Base-by-base conservation (phyloP, 345 rosid genomes). In the Leavenworthia alabamica region DNA sequence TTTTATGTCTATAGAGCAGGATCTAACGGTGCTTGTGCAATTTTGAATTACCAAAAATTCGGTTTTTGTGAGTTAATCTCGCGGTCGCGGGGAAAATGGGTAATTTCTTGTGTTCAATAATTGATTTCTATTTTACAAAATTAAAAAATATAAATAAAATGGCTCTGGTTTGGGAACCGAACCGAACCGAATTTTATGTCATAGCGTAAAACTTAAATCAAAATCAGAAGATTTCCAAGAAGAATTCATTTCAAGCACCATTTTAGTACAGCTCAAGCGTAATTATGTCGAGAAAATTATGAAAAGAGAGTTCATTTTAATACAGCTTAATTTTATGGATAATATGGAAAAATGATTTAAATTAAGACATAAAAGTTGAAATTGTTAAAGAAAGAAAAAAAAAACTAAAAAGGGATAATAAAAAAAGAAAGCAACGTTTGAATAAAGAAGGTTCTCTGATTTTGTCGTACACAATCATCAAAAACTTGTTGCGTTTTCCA, bases 281-380 rank as follows among this genome's bases (percentile, higher is more conserved):
- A 43, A 42, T 10, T 17, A 11, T 50, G 13, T 59, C 3, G 17
- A 19, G 52, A 44, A 35, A 44, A n/a, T 45, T 59, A 5, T 31
- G 43, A 26, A 37, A 24, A 49, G 11, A 8, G 28, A 11, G 17
- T 28, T 17, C 1, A 43, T 3, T 53, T 31, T 40, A 15, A 49
- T 50, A 50, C 37, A 59, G 3, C 16, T 58, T 59, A 49, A 39
- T 15, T 15, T 32, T 11, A 7, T 35, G 47, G 67, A 68, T 42
- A n/a, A 51, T 60, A 68, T 16, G 61, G 40, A 51, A 60, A 68
- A 68, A 60, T 68, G 67, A 60, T n/a, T n/a, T 51, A 59, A 47
- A 40, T 49, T 41, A 27, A 36, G 28, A 56, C 16, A 46, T 47
- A 57, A 39, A 40, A 24, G 8, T 24, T 43, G 9, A 60, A 50